Evolutionary conservation across 495 filamentous ascomycete species (phyloP), one percentile per base, ranked within the genome.

Genomic region (Annulohypoxylon maeteangense): DNA sequence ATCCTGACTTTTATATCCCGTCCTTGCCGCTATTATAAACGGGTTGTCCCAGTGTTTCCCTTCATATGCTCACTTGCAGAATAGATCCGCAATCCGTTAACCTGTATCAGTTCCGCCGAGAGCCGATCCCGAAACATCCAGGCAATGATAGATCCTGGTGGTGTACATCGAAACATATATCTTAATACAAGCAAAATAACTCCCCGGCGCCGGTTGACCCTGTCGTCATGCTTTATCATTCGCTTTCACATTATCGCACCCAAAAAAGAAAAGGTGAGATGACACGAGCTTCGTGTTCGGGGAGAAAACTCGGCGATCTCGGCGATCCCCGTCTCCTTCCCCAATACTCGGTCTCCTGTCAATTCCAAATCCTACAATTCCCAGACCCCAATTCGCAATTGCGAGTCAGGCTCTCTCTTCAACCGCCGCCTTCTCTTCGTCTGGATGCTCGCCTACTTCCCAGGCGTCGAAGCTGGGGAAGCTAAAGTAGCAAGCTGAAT

Each of bases 401-500:
- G 11, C 25, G 20, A 65, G 56, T 73, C 27, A 73, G 20, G 57
- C 54, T 18, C 67, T 64, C 54, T 59, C 50, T 22, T 70, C 60
- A 22, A 65, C 44, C 56, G 56, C 34, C 51, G 56, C 40, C 59
- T 77, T 84, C 38, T 78, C 76, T 22, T 73, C 80, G 8, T 79
- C 78, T 45, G 78, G 71, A 50, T 80, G 79, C 54, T 74, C 64
- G 60, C 64, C 78, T 12, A 74, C 78, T 38, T 82, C 81, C 76
- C 83, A 84, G 48, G 78, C 73, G 54, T 88, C 86, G 68, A 87
- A 87, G 77, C 83, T 87, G 16, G 86, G 86, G 74, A 88, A 88
- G 79, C 84, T 87, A 62, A 86, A 85, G 65, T 88, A 88, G 51
- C 83, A 80, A 11, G 75, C 82, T 7, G 79, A 79, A 23, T 72